Percentiles rank a stretch among this genome's conserved stretches.
These are phyloP conservation scores for Thermoascus crustaceus DNA, from an alignment of 2,329 filamentous ascomycete species.

Conservation along the genomic window DNA sequence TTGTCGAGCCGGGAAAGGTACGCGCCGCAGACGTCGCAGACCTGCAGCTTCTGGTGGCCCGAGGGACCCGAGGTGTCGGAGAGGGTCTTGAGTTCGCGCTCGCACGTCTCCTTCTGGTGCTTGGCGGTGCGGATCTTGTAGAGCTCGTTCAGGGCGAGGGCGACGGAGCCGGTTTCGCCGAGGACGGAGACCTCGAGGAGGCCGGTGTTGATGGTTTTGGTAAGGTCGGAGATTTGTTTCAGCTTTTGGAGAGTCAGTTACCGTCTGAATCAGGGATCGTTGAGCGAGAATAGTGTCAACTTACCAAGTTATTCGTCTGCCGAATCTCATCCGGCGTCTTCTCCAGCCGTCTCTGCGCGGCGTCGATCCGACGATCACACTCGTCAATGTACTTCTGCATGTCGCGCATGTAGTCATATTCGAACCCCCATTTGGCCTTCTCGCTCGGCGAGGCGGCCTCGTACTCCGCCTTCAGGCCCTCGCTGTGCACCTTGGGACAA, in stretches of 20 bases:
- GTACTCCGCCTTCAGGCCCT: slow-evolving; percentile 83
- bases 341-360: slow-evolving; percentile 79
- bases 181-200: slow-evolving; percentile 80
- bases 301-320: slow-evolving; percentile 77
- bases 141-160: slow-evolving; percentile 76
- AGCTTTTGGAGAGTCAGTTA: slow-evolving; percentile 39
- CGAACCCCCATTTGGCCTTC: slow-evolving; percentile 75
- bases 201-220: slow-evolving; percentile 68
- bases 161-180: slow-evolving; percentile 71
- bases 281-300: slow-evolving; percentile 8
- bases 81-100: slow-evolving; percentile 81
- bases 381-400: slow-evolving; percentile 96
- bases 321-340: slow-evolving; percentile 97
- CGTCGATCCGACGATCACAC: slow-evolving; percentile 88
- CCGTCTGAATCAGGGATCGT: too few relatives aligned
- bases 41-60: slow-evolving; percentile 95
- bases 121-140: slow-evolving; percentile 75
- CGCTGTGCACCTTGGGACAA: slow-evolving; percentile 81
- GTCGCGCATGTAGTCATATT: slow-evolving; percentile 93
- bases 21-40: slow-evolving; percentile 96
- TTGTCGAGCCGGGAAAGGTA: slow-evolving; percentile 91
- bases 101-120: slow-evolving; percentile 71
- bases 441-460: slow-evolving; percentile 63
- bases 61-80: slow-evolving; percentile 87
- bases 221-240: slow-evolving; percentile 75